Conservation (phyloP, 805 yeast genomes). For the Starmerella floris region DNA sequence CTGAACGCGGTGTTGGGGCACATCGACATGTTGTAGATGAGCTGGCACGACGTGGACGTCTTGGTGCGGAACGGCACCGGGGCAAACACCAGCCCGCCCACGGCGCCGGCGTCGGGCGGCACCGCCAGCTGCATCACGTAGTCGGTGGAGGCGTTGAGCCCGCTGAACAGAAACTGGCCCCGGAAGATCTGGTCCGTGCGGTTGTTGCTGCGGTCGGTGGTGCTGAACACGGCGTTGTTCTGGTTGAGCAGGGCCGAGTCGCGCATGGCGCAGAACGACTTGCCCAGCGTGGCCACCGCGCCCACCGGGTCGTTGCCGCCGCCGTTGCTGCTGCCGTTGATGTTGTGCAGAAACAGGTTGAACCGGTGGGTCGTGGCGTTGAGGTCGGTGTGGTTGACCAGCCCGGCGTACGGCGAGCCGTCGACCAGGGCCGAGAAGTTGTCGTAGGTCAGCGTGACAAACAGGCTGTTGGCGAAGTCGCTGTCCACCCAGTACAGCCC, state of each 20-base stretch:
- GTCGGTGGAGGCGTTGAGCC: constrained; percentile 44
- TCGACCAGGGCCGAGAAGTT: constrained; percentile 10
- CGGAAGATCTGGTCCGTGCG: constrained; percentile 24
- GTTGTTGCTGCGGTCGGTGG: constrained; percentile 36
- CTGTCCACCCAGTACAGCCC: constrained; percentile 45
- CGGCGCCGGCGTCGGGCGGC: constrained; percentile 10
- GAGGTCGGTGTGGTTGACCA: constrained; percentile 7
- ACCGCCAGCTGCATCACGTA: constrained; percentile 52
- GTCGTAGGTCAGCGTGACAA: constrained; percentile 35
- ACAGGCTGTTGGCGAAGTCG: constrained; percentile 52
- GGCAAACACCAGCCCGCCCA: constrained; percentile 53
- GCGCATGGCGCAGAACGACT: constrained; percentile 61
- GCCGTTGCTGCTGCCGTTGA: constrained; percentile 18
- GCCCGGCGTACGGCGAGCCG: constrained; percentile 10
- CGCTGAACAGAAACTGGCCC: constrained; percentile 50
- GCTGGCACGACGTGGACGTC: constrained; percentile 49
- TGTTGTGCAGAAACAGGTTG: constrained; percentile 8
- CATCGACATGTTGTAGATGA: constrained; percentile 61
- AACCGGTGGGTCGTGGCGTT: constrained; percentile 11
- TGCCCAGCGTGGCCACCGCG: constrained; percentile 26
- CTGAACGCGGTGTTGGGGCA: constrained; percentile 77
- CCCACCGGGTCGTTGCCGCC: not conserved
- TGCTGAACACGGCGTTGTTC: constrained; percentile 24
- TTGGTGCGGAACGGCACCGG: constrained; percentile 41
- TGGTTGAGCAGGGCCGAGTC: constrained; percentile 35